phyloP scores from a whole-genome alignment of 2,329 filamentous ascomycete genomes.

The Clonostachys solani region DNA sequence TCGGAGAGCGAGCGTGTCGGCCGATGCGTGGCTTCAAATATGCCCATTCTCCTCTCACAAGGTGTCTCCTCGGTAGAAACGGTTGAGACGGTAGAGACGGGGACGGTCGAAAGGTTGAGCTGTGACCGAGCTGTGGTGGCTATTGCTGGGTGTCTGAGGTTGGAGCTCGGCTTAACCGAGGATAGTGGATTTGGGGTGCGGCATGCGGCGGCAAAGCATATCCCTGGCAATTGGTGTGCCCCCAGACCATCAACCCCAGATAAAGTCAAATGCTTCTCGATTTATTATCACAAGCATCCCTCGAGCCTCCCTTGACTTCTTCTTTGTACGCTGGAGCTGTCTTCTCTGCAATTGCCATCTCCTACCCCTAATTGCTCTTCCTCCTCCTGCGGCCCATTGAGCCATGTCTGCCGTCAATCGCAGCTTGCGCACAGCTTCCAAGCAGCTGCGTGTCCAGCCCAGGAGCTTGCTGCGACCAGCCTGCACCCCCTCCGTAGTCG shows the following conservation, averaged over 20 bases:
- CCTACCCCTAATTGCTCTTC: not conserved
- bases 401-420: slow-evolving; percentile 51
- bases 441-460: slow-evolving; percentile 44
- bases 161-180: slow-evolving; percentile 2
- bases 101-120: no score
- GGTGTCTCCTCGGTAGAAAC: no score
- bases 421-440: slow-evolving; percentile 49
- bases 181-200: slow-evolving; percentile 2
- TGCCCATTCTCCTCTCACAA: no score
- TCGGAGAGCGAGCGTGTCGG: no score
- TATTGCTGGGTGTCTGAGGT: not conserved
- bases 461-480: slow-evolving; percentile 22
- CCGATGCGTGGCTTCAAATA: no score
- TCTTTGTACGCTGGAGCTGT: not conserved
- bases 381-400: slow-evolving; percentile 7
- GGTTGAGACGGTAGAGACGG: no score
- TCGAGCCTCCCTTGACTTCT: no score
- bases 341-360: not conserved
- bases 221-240: not conserved
- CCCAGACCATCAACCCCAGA: no score
- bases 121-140: no score
- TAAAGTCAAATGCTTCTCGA: no score
- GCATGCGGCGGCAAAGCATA: slow-evolving; percentile 7
- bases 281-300: no score
- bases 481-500: slow-evolving; percentile 25